These are phyloP conservation scores for Daldinia childiae DNA, from an alignment of 495 filamentous ascomycete genomes.

Conservation along the genomic window DNA sequence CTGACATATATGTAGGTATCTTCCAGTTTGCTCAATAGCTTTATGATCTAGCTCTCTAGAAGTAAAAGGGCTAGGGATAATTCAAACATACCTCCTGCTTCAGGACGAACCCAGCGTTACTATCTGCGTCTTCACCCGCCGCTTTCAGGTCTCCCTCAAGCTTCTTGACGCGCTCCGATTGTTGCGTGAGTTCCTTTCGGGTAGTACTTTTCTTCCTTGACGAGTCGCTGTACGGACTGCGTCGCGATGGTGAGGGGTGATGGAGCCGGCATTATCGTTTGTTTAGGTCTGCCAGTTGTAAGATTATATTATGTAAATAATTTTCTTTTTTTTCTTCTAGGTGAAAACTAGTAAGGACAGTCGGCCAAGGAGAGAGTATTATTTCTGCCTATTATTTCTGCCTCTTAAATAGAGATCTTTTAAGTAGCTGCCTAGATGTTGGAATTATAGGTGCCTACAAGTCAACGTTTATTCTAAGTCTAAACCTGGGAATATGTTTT, in stretches of 20 bases:
- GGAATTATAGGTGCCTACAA: background rate
- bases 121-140: slow-evolving; percentile 59
- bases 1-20: background rate
- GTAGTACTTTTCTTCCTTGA: slow-evolving; percentile 92
- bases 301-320: background rate
- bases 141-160: slow-evolving; percentile 62
- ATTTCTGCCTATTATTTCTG: background rate
- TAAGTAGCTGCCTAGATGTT: slow-evolving; percentile 36
- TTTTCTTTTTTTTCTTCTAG: background rate
- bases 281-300: slow-evolving; percentile 13
- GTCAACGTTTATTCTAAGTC: background rate
- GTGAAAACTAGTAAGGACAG: background rate
- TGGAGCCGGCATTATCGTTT: slow-evolving; percentile 71
- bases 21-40: background rate
- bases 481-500: slow-evolving; percentile 43
- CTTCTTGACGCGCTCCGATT: slow-evolving; percentile 76
- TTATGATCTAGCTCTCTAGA: background rate
- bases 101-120: slow-evolving; percentile 74
- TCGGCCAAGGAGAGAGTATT: background rate
- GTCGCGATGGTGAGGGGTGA: slow-evolving; percentile 77
- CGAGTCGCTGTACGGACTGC: slow-evolving; percentile 76
- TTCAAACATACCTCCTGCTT: slow-evolving; percentile 77
- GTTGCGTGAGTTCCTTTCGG: slow-evolving; percentile 80
- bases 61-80: background rate
- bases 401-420: slow-evolving; percentile 15